Conservation (phyloP, 331 rosid genomes). For the Ulmus americana region DNA sequence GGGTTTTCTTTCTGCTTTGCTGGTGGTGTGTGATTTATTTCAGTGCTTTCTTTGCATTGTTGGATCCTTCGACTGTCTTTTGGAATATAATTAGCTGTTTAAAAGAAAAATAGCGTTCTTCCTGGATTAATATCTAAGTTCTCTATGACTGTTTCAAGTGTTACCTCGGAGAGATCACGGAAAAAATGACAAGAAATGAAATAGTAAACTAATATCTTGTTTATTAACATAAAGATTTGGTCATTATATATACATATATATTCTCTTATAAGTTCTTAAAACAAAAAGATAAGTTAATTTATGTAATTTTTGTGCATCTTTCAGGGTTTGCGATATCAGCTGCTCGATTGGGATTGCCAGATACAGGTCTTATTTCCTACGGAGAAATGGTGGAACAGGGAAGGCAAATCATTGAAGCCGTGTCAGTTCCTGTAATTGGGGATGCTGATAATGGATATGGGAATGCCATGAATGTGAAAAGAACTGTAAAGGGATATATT, state of each 20-base stretch:
- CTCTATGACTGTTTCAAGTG: too few species aligned
- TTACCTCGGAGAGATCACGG: too few species aligned
- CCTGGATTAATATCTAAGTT: too few species aligned
- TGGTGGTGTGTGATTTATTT: conserved; percentile 37
- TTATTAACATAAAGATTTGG: too few species aligned
- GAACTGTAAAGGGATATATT: conserved; percentile 80
- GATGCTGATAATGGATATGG: conserved; percentile 94
- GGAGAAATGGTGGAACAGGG: conserved; percentile 87
- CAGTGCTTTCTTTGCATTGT: background rate
- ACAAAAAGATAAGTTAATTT: too few species aligned
- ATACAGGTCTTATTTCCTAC: conserved; percentile 67
- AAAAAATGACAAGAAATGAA: too few species aligned
- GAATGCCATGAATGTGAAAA: conserved; percentile 77
- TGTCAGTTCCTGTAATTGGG: conserved; percentile 74
- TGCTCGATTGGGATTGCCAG: conserved; percentile 71
- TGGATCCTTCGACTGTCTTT: too few species aligned
- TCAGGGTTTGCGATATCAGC: conserved; percentile 75
- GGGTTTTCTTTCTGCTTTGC: conserved; percentile 72
- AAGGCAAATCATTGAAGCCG: conserved; percentile 55
- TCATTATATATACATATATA: too few species aligned
- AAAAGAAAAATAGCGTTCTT: too few species aligned
- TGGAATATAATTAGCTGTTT: too few species aligned
- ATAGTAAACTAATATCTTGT: too few species aligned
- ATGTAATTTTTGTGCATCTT: background rate
- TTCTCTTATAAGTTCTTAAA: too few species aligned